Evolutionary conservation across 2,329 filamentous ascomycete species (phyloP), one percentile per base, ranked within the genome.

Genomic region (Neofusicoccum kwambonambiense): DNA sequence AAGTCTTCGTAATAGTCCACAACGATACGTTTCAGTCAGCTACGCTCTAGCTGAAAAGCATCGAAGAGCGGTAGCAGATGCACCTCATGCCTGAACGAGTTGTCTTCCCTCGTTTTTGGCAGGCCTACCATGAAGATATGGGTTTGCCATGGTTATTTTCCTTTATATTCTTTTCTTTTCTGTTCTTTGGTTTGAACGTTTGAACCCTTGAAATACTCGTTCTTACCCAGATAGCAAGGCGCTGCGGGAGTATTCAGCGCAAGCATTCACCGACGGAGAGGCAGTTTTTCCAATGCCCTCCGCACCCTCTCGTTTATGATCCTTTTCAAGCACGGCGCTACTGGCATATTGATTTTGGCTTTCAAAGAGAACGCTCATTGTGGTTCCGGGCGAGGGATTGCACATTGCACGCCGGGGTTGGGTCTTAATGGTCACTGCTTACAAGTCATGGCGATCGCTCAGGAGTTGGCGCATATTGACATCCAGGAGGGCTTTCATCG

Each of bases 401-500:
- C 56, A 47, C 39, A 19, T 37, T 39, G 17, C 41, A 19, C 27
- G n/a, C 19, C 6, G 27, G 15, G 22, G 27, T 37, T 19, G 41
- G 27, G 41, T 34, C 17, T 31, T 60, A 60, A 60, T 60, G 31
- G 41, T 60, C 31, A 34, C 11, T 60, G 39, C 2, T 45, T 35
- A 37, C 42, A 60, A 35, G 56, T 47, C 56, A 60, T 60, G 42
- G 56, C 56, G 56, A 60, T 60, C 15, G n/a, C 11, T 37, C n/a
- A 22, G 56, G 56, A 22, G 42, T 47, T 60, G 41, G 56, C 42
- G 56, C 17, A 47, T 31, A 52, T 37, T 47, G 27, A 47, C 31
- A 22, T 37, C 42, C 27, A 22, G 42, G 56, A 34, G 56, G 4
- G 15, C 12, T 52, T 44, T 17, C 54, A 45, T 44, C 13, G 35